Base-by-base conservation (phyloP, 2,329 filamentous ascomycete genomes). In the Alternaria incomplexa region DNA sequence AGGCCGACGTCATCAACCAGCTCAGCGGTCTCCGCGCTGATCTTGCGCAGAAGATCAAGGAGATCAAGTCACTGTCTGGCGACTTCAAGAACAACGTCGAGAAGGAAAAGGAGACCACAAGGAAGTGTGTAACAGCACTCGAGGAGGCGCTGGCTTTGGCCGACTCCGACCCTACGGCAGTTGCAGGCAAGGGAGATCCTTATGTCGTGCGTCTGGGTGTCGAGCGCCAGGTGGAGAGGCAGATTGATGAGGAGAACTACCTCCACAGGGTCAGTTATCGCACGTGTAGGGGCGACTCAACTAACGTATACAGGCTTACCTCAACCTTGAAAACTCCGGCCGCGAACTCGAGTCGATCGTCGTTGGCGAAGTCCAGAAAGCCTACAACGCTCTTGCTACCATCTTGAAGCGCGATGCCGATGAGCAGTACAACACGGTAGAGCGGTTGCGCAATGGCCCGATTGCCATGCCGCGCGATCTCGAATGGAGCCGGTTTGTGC, bases 1-100 rank as follows among this genome's bases (percentile, higher is more conserved):
- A 98, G 77, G 90, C 90, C 65, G 95, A 98, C 75, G 93, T 99
- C 50, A 93, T 98, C 67, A 85, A 92, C 54, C 93, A 95, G 56
- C 84, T 99, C 59, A 93, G 90, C 3, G 93, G 93, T 1, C 83
- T 99, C 57, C 86, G 96, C 61, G 94, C 90, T 74, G 96, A 99
- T 79, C 84, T 99, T 17, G 91, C 91, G 65, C 93, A 96, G 79
- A 99, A 99, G 83, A 97, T 97, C 80, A 99, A 98, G 81, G 96
- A 99, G 81, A 99, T 99, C 83, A 97, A 97, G 82, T 91, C 89
- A 69, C 84, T 99, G 15, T 92, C 93, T 6, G 92, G 93, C 15
- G 96, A 99, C 79, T 99, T 99, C 82, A 97, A 97, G 82, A 99
- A 97, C 77, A 92, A 91, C 0, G 93, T 99, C 10, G 93, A 97